Percentiles rank a stretch among this genome's conserved stretches.
Conservation (phyloP, 441 rosid genomes). For the Gossypium schwendimanii region DNA sequence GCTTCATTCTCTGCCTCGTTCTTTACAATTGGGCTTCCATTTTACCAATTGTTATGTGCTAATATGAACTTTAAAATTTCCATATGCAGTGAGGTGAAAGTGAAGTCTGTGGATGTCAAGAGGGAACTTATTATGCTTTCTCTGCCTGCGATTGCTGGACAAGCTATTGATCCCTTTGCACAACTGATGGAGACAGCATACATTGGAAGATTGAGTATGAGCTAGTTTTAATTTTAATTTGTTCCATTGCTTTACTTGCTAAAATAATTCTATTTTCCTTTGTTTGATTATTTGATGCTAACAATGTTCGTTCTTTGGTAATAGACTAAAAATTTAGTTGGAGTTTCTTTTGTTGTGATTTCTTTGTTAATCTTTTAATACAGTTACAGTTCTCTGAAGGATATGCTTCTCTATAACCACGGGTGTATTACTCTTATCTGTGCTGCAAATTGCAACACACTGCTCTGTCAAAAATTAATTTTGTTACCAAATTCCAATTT, state of each 20-base stretch:
- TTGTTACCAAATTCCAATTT: neutral
- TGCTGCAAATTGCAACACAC: neutral
- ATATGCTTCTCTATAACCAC: neutral
- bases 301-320: neutral
- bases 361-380: neutral
- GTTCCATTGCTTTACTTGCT: slow-evolving; percentile 7
- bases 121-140: slow-evolving; percentile 70
- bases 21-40: neutral
- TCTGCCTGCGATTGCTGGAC: slow-evolving; percentile 84
- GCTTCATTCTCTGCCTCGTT: neutral
- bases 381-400: neutral
- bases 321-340: neutral
- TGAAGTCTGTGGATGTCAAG: slow-evolving; percentile 37
- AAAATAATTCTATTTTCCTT: neutral
- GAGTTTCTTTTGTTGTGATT: neutral
- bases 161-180: slow-evolving; percentile 85
- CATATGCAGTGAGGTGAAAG: slow-evolving; percentile 38
- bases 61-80: slow-evolving; percentile 11
- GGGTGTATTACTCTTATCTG: neutral
- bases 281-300: neutral
- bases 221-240: slow-evolving; percentile 7
- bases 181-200: slow-evolving; percentile 95
- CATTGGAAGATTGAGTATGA: slow-evolving; percentile 81
- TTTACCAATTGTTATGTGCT: neutral
- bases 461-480: neutral